These are phyloP conservation scores for Cryphonectria radicalis DNA, from an alignment of 2,329 filamentous ascomycete species.

Conservation along the genomic window DNA sequence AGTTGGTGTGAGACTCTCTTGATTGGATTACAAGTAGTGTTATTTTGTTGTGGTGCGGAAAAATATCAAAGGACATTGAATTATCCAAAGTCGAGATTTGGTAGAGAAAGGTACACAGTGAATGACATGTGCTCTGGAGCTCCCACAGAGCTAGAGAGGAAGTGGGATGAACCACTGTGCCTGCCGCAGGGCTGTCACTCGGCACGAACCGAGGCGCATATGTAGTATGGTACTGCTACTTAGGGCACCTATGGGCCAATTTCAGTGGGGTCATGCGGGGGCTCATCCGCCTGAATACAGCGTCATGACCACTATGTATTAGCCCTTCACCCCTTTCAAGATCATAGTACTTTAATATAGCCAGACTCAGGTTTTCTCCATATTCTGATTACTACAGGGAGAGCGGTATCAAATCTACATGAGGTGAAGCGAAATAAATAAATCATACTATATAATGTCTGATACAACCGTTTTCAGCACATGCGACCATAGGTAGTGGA, in stretches of 20 bases:
- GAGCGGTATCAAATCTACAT: no score
- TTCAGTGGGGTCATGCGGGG: not conserved
- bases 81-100: not conserved
- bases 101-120: not conserved
- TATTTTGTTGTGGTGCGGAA: not conserved
- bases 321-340: no score
- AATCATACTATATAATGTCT: not conserved
- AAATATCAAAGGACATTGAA: not conserved
- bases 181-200: slow-evolving; percentile 17
- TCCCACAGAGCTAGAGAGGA: not conserved
- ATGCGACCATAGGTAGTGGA: slow-evolving; percentile 7
- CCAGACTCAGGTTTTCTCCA: no score
- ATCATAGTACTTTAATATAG: no score
- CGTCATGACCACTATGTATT: no score
- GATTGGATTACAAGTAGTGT: no score
- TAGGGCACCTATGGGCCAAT: not conserved
- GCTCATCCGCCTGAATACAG: not conserved
- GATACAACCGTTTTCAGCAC: accelerated
- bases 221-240: no score
- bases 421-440: not conserved
- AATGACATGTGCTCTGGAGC: slow-evolving; percentile 11
- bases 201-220: slow-evolving; percentile 22
- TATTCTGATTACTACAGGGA: no score
- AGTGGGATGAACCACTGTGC: slow-evolving; percentile 7
- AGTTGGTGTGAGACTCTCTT: not conserved